Base-by-base conservation (phyloP, 2,329 filamentous ascomycete species). In the Beauveria sp. region DNA sequence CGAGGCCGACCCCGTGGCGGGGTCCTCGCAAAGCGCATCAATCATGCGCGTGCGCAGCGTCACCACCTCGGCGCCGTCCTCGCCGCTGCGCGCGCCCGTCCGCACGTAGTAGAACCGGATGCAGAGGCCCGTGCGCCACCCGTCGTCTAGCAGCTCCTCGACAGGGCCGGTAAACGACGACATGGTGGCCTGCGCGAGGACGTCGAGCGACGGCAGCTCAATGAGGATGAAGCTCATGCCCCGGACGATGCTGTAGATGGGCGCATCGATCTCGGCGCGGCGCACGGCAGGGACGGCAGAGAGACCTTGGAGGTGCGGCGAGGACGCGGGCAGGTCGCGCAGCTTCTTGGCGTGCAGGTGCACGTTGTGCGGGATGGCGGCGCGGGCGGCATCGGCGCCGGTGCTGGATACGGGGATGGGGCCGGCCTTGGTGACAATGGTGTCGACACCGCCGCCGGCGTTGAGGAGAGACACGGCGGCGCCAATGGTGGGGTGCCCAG, bases 221-320 rank as follows among this genome's bases (percentile, higher is more conserved):
- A 89, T 77, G 38, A 90, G 80, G n/a, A 85, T 73, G 71, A 91
- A 92, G 1, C 83, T 84, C 86, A 93, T 88, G 53, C 89, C 90
- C 50, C 84, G 84, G 42, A 91, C 88, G 51, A 92, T 83, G 65
- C 83, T 86, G 61, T 86, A 79, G 20, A 84, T 68, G 16, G 82
- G 80, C 9, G 80, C 77, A 12, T 66, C 63, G 38, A 76, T 65
- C 71, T 79, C 76, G 5, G 73, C 72, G n/a, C 69, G 60, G 24
- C 69, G 69, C 53, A 78, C 69, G 5, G 63, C 64, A 0, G 65
- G 49, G 31, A 73, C 69, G 9, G 64, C 20, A 24, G 72, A 70
- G 14, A 77, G 69, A 22, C 70, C 66, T 3, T 8, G 16, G n/a
- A 20, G 10, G 16, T 63, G 34, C 64, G 61, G 67, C 59, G 14